phyloP scores from a whole-genome alignment of 768 basidiomycete species.

The Leccinum incarnatum region DNA sequence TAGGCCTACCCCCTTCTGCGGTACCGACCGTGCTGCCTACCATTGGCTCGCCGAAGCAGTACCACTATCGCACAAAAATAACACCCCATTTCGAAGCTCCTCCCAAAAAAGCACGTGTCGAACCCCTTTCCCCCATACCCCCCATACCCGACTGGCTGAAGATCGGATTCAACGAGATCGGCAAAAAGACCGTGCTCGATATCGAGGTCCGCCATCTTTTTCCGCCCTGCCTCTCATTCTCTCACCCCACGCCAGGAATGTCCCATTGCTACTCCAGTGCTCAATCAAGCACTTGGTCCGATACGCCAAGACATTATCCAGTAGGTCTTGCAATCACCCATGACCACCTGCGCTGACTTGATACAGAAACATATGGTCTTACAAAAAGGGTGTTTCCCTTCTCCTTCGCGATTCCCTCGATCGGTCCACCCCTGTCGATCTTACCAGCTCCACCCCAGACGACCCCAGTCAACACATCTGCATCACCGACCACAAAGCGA shows the following conservation, averaged over 20 bases:
- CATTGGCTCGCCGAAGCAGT: conserved; percentile 84
- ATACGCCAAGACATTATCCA: conserved; percentile 66
- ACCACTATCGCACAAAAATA: conserved; percentile 93
- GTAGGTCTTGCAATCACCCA: conserved; percentile 38
- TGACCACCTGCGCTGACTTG: conserved; percentile 3
- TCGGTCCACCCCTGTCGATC: conserved; percentile 22
- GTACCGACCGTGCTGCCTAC: conserved; percentile 72
- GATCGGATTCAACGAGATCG: conserved; percentile 87
- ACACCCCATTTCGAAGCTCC: conserved; percentile 94
- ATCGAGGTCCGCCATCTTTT: conserved; percentile 67
- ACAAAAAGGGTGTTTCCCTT: conserved; percentile 86
- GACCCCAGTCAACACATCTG: conserved; percentile 65
- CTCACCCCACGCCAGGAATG: conserved; percentile 60
- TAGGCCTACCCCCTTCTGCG: conserved; percentile 48
- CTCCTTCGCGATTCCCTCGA: conserved; percentile 84
- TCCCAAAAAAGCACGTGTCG: conserved; percentile 38
- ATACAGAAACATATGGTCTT: conserved; percentile 72
- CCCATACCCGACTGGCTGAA: conserved; percentile 65
- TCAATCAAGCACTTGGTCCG: conserved; percentile 64
- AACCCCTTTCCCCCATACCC: not conserved
- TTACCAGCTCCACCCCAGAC: conserved; percentile 29
- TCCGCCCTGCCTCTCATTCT: not conserved
- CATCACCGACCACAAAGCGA: conserved; percentile 76
- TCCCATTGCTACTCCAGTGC: conserved; percentile 79
- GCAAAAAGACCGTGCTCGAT: conserved; percentile 73